Percentiles rank a stretch among this genome's conserved stretches.
These are phyloP conservation scores for Dispira parvispora DNA, from an alignment of 192 early-diverging fungal genomes.

Conservation along the genomic window DNA sequence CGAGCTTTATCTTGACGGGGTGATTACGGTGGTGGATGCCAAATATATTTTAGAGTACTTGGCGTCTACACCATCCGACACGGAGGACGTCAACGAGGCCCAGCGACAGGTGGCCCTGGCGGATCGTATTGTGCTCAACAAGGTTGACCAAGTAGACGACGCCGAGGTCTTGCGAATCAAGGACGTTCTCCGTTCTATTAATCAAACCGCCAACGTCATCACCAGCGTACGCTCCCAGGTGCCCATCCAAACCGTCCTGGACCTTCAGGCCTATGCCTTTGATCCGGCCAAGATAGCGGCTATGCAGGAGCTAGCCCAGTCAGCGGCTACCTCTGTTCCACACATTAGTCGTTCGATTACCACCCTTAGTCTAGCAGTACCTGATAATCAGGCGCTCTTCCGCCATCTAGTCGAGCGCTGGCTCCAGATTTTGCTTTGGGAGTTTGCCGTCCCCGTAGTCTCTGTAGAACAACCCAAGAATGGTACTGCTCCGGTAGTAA, in stretches of 20 bases:
- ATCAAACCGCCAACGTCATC: not conserved
- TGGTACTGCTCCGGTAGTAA: too few species aligned
- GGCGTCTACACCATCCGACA: not conserved
- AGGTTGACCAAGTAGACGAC: slow-evolving; percentile 49
- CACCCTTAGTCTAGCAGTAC: not conserved
- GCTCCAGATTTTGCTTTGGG: slow-evolving; percentile 6
- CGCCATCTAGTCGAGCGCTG: not conserved
- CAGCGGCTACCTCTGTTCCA: not conserved
- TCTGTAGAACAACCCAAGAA: not conserved
- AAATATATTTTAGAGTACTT: slow-evolving; percentile 39
- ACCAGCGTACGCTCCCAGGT: slow-evolving; percentile 5
- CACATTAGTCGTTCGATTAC: not conserved
- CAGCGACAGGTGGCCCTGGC: slow-evolving; percentile 66
- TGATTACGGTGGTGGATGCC: slow-evolving; percentile 74
- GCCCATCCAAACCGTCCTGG: not conserved
- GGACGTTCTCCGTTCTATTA: slow-evolving; percentile 10
- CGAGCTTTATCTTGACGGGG: slow-evolving; percentile 80
- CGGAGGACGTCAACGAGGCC: slow-evolving; percentile 4
- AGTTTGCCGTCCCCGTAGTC: not conserved
- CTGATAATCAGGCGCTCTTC: not conserved
- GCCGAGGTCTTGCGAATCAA: slow-evolving; percentile 26
- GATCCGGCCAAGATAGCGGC: not conserved
- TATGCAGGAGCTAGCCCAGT: not conserved
- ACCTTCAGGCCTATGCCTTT: slow-evolving; percentile 5
- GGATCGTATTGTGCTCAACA: slow-evolving; percentile 79